Conservation (phyloP, 2,329 filamentous ascomycete genomes). For the Pseudocercospora vitis region DNA sequence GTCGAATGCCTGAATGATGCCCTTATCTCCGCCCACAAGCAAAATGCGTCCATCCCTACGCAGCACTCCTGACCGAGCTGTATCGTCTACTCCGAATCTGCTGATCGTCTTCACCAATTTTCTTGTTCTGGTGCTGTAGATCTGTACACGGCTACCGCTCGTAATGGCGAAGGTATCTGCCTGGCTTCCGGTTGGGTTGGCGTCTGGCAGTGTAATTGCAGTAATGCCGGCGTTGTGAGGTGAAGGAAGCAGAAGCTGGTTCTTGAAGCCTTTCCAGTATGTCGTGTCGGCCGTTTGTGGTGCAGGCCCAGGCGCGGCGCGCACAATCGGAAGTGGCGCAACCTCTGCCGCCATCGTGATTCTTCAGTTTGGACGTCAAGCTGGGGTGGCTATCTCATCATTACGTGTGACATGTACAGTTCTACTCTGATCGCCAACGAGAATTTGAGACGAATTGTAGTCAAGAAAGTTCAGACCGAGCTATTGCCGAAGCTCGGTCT, state of each 20-base stretch:
- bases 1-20: conserved; percentile 93
- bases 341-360: conserved; percentile 78
- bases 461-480: not conserved
- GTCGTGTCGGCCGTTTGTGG: conserved; percentile 86
- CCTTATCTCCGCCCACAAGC: conserved; percentile 86
- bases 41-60: conserved; percentile 84
- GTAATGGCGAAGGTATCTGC: conserved; percentile 84
- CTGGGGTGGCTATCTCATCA: not conserved
- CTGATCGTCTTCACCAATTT: conserved; percentile 93
- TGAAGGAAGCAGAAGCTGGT: conserved; percentile 83
- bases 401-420: conserved; percentile 1
- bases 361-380: not conserved
- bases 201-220: conserved; percentile 62
- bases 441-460: conserved; percentile 1
- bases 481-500: not conserved
- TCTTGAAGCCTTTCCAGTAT: conserved; percentile 96
- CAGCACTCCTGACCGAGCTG: conserved; percentile 85
- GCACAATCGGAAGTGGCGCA: conserved; percentile 74
- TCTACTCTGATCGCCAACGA: no score
- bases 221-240: conserved; percentile 88
- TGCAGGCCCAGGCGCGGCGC: conserved; percentile 77
- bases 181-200: conserved; percentile 38
- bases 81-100: conserved; percentile 75
- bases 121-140: conserved; percentile 88
- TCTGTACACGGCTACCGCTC: conserved; percentile 88